Percentiles rank a stretch among this genome's conserved stretches.
phyloP scores from a whole-genome alignment of 441 rosid genomes.

The Raphanus hybrid region DNA sequence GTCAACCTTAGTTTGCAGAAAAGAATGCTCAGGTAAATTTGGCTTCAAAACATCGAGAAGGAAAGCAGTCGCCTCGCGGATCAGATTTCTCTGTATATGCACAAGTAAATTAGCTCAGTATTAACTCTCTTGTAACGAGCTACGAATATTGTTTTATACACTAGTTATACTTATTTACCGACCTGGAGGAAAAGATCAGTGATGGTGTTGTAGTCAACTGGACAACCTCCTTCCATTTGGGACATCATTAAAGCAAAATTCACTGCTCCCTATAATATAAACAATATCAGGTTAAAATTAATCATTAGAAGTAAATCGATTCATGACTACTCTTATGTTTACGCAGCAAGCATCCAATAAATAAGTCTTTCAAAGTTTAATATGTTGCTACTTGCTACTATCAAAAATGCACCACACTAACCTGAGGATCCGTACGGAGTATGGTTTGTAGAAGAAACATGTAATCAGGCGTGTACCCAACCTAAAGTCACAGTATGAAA shows the following conservation, averaged over 20 bases:
- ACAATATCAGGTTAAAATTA: constrained; percentile 11
- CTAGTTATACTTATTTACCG: constrained; percentile 7
- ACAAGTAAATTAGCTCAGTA: constrained; percentile 25
- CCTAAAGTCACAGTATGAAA: constrained; percentile 56
- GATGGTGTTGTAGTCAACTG: constrained; percentile 96
- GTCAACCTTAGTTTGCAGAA: constrained; percentile 92
- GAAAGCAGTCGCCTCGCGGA: constrained; percentile 99
- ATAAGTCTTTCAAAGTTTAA: constrained; percentile 19
- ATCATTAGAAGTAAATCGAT: not conserved
- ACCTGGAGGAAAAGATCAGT: constrained; percentile 99
- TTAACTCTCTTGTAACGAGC: constrained; percentile 15
- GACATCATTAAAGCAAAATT: constrained; percentile 99
- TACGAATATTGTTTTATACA: constrained; percentile 11
- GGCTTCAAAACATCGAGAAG: constrained; percentile 98
- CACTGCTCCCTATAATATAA: constrained; percentile 83
- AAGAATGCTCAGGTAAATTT: constrained; percentile 92
- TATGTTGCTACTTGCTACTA: constrained; percentile 13
- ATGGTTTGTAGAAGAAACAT: constrained; percentile 99
- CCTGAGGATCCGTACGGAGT: constrained; percentile 99
- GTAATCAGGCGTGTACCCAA: constrained; percentile 99
- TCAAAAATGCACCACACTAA: constrained; percentile 45
- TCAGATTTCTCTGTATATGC: constrained; percentile 81
- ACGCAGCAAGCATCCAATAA: constrained; percentile 22
- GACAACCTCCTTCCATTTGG: constrained; percentile 99
- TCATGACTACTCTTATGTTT: not conserved